phyloP scores from a whole-genome alignment of 164 flowering plant species.

The Liquidambar formosana region DNA sequence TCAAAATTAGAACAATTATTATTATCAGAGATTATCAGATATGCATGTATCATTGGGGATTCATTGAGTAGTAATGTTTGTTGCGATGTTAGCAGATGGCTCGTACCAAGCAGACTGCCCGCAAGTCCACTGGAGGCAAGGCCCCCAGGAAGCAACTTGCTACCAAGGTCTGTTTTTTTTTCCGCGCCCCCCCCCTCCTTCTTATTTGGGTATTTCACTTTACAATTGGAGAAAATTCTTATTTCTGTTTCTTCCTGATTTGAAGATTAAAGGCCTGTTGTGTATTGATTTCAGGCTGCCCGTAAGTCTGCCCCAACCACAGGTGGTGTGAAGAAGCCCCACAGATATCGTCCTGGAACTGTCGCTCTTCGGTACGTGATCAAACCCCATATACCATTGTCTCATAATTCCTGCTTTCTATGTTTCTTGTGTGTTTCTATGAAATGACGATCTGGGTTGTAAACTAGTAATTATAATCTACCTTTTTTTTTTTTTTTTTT shows the following conservation, averaged over 20 bases:
- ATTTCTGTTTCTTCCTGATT: neutral
- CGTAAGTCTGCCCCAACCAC: constrained; percentile 31
- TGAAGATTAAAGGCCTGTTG: neutral
- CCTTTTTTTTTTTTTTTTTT: neutral
- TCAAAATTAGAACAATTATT: neutral
- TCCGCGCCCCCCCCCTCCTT: too few relatives aligned
- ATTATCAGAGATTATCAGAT: too few relatives aligned
- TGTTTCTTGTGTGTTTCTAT: neutral
- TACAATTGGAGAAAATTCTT: too few relatives aligned
- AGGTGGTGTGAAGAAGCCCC: constrained; percentile 31
- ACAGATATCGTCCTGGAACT: constrained; percentile 30
- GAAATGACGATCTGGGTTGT: too few relatives aligned
- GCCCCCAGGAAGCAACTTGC: constrained; percentile 30
- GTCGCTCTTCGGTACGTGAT: constrained; percentile 25
- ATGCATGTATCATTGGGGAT: too few relatives aligned
- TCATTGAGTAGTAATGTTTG: neutral
- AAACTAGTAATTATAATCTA: too few relatives aligned
- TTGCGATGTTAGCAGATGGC: constrained; percentile 16
- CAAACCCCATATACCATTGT: neutral
- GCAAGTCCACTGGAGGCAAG: constrained; percentile 30
- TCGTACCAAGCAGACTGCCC: constrained; percentile 31
- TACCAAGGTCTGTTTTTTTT: constrained; percentile 15
- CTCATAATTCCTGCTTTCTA: neutral
- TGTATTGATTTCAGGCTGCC: constrained; percentile 17
- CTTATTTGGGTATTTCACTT: too few relatives aligned